Conservation (phyloP, 768 basidiomycete species). For the Suillus bovinus region DNA sequence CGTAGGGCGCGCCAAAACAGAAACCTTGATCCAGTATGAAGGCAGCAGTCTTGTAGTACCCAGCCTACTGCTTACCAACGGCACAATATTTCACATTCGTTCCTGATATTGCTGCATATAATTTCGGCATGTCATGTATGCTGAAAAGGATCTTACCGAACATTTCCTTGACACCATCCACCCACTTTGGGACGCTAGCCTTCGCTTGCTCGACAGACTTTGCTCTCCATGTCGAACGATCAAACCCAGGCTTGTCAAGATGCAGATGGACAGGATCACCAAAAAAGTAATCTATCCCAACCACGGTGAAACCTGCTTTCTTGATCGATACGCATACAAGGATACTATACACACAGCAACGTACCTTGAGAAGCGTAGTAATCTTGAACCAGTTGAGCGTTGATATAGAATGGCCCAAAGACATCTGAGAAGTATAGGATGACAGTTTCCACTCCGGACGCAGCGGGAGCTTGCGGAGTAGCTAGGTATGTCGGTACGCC, state of each 20-base stretch:
- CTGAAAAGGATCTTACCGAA: constrained; percentile 41
- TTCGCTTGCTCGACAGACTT: constrained; percentile 37
- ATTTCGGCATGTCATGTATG: constrained; percentile 10
- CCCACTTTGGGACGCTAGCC: constrained; percentile 49
- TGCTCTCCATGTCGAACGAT: constrained; percentile 43
- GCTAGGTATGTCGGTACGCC: constrained; percentile 57
- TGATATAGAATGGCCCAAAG: constrained; percentile 58
- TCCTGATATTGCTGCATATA: constrained; percentile 13
- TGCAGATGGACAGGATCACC: constrained; percentile 52
- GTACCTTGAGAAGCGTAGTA: constrained; percentile 62
- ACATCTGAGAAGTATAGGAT: constrained; percentile 62
- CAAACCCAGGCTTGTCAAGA: constrained; percentile 37
- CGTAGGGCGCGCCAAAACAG: constrained; percentile 58
- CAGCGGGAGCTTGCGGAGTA: constrained; percentile 35
- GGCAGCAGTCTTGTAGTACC: background rate
- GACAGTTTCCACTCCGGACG: constrained; percentile 39
- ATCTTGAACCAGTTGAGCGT: constrained; percentile 62
- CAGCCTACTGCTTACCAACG: constrained; percentile 39
- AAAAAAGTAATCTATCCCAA: constrained; percentile 66
- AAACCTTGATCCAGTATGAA: constrained; percentile 40
- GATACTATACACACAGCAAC: constrained; percentile 1
- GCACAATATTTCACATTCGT: constrained; percentile 42
- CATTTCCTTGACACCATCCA: constrained; percentile 46
- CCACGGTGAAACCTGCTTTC: constrained; percentile 52
- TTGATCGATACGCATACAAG: background rate